Percentiles rank a stretch among this genome's conserved stretches.
Evolutionary conservation across 1,139 yeast genomes (phyloP).

Genomic region (Sugiyamaella castrensis): DNA sequence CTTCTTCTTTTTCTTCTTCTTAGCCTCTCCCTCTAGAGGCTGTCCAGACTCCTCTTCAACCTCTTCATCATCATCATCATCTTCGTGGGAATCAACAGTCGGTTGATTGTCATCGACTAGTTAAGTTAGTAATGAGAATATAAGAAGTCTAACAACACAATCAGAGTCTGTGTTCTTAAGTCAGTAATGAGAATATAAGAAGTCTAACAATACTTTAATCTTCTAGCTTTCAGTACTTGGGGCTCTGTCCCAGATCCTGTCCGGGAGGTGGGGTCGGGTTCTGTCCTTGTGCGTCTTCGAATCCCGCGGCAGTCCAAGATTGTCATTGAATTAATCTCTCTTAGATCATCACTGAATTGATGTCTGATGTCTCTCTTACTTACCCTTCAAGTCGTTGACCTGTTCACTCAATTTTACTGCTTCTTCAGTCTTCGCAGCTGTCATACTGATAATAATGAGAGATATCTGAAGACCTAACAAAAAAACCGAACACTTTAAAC

Average conservation of each 20-base stretch:
- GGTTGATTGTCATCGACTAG: no score
- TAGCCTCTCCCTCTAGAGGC: conserved; percentile 24
- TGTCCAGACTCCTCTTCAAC: conserved; percentile 24
- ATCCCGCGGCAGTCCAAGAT: no score
- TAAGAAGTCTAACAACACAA: background rate
- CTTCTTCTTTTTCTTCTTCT: conserved; percentile 49
- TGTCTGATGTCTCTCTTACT: no score
- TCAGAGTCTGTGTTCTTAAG: no score
- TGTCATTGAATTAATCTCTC: background rate
- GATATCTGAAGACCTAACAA: background rate
- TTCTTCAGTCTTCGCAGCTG: conserved; percentile 5
- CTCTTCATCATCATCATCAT: conserved; percentile 22
- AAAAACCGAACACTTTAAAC: background rate
- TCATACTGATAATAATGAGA: conserved; percentile 1
- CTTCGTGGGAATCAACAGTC: conserved; percentile 5
- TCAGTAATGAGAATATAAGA: no score
- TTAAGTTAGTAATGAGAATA: no score
- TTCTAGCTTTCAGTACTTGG: no score
- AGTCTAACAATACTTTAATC: background rate
- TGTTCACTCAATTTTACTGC: conserved; percentile 15
- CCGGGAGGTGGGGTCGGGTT: no score
- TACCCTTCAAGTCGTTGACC: conserved; percentile 17
- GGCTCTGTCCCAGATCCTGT: no score
- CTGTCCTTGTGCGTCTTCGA: no score
- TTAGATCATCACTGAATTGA: no score